Percentiles rank a stretch among this genome's conserved stretches.
Evolutionary conservation across 768 basidiomycete genomes (phyloP).

Genomic region (Leccinum subgranulosum): DNA sequence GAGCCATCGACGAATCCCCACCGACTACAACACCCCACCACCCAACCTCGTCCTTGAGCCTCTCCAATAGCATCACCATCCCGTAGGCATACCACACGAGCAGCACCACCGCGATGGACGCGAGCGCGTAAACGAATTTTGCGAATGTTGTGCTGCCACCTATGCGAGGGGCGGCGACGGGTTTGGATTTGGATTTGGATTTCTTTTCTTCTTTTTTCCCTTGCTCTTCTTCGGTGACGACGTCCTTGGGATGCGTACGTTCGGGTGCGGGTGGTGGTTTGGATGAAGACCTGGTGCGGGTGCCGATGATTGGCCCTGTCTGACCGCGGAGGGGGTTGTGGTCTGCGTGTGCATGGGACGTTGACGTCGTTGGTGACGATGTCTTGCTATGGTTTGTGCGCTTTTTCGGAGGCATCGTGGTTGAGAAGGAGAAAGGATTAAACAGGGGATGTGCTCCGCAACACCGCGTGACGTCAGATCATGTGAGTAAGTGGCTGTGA

Average conservation of each 20-base stretch:
- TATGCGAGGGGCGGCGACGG: constrained; percentile 2
- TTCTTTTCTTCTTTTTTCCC: not conserved
- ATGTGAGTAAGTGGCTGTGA: constrained; percentile 8
- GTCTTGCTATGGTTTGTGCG: constrained; percentile 13
- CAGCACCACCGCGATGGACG: constrained; percentile 40
- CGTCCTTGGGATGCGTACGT: not conserved
- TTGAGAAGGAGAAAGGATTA: not conserved
- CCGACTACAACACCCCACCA: constrained; percentile 44
- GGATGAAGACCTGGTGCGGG: constrained; percentile 2
- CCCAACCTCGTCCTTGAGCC: constrained; percentile 47
- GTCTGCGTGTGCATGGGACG: constrained; percentile 4
- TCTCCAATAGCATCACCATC: constrained; percentile 42
- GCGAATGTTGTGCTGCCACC: constrained; percentile 6
- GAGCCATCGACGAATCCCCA: constrained; percentile 1
- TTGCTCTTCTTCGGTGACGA: not conserved
- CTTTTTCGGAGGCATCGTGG: constrained; percentile 18
- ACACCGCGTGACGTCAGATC: constrained; percentile 17
- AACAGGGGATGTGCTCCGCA: not conserved
- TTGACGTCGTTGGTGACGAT: constrained; percentile 8
- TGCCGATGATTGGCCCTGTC: constrained; percentile 14
- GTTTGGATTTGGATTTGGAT: not conserved
- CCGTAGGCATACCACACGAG: constrained; percentile 52
- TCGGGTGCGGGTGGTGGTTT: not conserved
- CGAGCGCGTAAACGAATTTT: constrained; percentile 50
- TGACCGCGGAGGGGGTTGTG: constrained; percentile 13